Evolutionary conservation across 176 grass and related monocot genomes (phyloP).

Genomic region (Tillandsia fasciculata): DNA sequence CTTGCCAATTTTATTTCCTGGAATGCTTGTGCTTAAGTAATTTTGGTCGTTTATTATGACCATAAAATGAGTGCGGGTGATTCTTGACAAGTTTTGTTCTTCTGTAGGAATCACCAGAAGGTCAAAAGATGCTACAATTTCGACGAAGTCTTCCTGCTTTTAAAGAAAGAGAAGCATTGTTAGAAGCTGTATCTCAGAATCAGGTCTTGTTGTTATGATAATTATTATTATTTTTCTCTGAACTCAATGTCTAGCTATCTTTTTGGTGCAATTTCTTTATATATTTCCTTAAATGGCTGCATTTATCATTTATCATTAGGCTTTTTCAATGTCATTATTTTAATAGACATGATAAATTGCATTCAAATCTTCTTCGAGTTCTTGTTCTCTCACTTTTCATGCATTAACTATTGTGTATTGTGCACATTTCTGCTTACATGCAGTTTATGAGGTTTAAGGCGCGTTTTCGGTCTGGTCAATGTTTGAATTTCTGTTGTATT

Average conservation of each 20-base stretch:
- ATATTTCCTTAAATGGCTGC: too few species aligned
- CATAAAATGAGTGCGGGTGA: not conserved
- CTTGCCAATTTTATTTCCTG: too few species aligned
- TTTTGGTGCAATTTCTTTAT: too few species aligned
- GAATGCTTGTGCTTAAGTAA: too few species aligned
- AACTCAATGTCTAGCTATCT: not conserved
- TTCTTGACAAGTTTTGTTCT: not conserved
- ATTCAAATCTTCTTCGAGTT: not conserved
- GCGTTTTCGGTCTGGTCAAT: not conserved
- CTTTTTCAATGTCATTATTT: too few species aligned
- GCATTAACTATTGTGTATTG: not conserved
- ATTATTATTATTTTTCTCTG: not conserved
- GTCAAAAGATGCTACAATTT: slow-evolving; percentile 88
- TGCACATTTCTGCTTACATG: not conserved
- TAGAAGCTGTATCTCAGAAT: slow-evolving; percentile 70
- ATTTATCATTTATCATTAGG: too few species aligned
- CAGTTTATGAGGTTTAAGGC: not conserved
- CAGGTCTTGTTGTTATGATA: slow-evolving; percentile 36
- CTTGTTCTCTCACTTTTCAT: not conserved
- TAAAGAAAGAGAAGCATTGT: slow-evolving; percentile 69
- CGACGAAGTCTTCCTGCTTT: slow-evolving; percentile 76
- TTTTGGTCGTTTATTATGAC: not conserved
- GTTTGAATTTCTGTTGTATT: too few species aligned
- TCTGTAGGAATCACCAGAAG: slow-evolving; percentile 81
- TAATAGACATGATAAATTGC: too few species aligned